These are phyloP conservation scores for Lasiodiplodia gonubiensis DNA, from an alignment of 2,329 filamentous ascomycete genomes.

Conservation along the genomic window DNA sequence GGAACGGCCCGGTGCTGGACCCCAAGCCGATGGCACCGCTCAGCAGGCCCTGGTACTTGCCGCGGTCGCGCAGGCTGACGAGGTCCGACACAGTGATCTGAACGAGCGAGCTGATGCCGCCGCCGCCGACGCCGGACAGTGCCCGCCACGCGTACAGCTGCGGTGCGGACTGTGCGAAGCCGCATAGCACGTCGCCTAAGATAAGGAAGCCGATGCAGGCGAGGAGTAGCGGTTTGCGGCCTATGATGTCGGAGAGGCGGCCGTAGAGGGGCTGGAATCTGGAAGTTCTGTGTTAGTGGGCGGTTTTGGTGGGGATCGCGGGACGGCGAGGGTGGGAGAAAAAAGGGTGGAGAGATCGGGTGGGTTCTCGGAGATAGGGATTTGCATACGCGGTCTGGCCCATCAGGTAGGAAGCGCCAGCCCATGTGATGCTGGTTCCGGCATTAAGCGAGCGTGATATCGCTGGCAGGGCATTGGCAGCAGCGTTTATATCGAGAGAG, in stretches of 20 bases:
- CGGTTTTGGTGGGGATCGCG: no score
- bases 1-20: conserved; percentile 38
- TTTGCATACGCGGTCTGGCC: conserved; percentile 40
- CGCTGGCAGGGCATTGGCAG: neutral
- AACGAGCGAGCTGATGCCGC: conserved; percentile 53
- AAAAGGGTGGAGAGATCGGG: neutral
- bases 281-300: neutral
- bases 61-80: conserved; percentile 54
- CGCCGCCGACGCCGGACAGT: conserved; percentile 60
- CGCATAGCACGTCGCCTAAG: conserved; percentile 60
- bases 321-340: no score
- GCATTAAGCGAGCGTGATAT: neutral
- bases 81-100: conserved; percentile 59
- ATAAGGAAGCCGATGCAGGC: conserved; percentile 53
- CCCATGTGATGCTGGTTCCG: conserved; percentile 8
- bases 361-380: neutral
- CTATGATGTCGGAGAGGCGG: conserved; percentile 60
- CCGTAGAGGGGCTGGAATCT: conserved; percentile 57
- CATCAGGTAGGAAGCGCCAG: conserved; percentile 38
- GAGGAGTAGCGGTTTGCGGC: conserved; percentile 50
- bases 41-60: conserved; percentile 45
- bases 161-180: conserved; percentile 50
- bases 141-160: conserved; percentile 62
- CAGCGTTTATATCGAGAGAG: neutral
- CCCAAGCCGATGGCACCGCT: conserved; percentile 37